phyloP scores from a whole-genome alignment of 2,329 filamentous ascomycete species.

The Cytospora leucostoma region DNA sequence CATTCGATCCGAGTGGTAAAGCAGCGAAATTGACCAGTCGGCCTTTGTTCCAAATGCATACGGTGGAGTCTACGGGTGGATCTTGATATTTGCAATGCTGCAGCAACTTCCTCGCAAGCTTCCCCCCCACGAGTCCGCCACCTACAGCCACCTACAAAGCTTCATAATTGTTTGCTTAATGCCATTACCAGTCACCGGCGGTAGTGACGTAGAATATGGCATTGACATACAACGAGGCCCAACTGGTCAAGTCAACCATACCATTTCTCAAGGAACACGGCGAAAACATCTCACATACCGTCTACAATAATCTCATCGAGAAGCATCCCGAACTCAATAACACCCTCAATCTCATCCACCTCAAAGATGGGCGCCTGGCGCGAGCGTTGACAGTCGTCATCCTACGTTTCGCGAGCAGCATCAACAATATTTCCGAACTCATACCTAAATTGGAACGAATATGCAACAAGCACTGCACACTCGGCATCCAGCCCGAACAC shows the following conservation, averaged over 20 bases:
- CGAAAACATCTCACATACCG: constrained; percentile 63
- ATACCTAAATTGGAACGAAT: constrained; percentile 51
- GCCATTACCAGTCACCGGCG: constrained; percentile 5
- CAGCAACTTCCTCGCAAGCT: constrained; percentile 4
- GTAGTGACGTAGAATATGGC: constrained; percentile 20
- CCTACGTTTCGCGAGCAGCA: constrained; percentile 67
- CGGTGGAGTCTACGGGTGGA: constrained; percentile 12
- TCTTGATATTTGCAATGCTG: constrained; percentile 15
- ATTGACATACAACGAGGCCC: constrained; percentile 52
- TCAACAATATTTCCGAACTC: constrained; percentile 56
- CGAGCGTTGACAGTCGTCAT: constrained; percentile 60
- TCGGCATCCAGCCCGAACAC: constrained; percentile 64
- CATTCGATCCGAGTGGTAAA: background rate
- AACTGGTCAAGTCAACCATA: constrained; percentile 67
- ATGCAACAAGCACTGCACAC: constrained; percentile 68
- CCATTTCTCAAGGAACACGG: constrained; percentile 67
- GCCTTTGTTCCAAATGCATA: constrained; percentile 11
- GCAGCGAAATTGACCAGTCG: no score
- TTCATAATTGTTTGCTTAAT: no score
- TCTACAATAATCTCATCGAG: constrained; percentile 66
- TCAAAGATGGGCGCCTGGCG: constrained; percentile 58
- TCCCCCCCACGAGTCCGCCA: constrained; percentile 7
- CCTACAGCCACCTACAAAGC: background rate
- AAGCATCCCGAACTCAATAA: constrained; percentile 64
- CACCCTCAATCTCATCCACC: constrained; percentile 67